phyloP scores from a whole-genome alignment of 768 basidiomycete species.

The Omphalotus guepiniiformis region DNA sequence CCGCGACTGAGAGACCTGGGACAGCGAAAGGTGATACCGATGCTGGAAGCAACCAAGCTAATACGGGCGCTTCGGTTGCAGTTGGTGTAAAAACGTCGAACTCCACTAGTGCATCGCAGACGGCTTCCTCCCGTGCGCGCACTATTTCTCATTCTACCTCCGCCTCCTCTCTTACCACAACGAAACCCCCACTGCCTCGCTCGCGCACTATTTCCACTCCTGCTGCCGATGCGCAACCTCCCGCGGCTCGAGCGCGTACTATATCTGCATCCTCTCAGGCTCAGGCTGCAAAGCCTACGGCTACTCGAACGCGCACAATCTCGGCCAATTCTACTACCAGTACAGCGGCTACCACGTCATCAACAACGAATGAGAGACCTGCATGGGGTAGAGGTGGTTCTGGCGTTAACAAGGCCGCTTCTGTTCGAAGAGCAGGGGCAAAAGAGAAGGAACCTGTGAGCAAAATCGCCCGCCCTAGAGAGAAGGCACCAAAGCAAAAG shows the following conservation, averaged over 20 bases:
- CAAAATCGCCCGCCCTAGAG: no score
- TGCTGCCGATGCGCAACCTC: neutral
- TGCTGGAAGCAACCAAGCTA: no score
- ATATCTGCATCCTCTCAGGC: no score
- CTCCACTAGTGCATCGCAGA: neutral
- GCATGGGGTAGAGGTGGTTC: neutral
- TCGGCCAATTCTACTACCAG: neutral
- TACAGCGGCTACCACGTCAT: neutral
- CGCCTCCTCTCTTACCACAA: neutral
- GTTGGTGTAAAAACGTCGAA: neutral
- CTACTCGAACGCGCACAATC: neutral
- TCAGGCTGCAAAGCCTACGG: neutral
- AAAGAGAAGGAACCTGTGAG: no score
- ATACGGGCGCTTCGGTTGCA: no score
- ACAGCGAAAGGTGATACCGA: no score
- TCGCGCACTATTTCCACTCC: conserved; percentile 1
- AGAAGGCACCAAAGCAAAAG: conserved; percentile 1
- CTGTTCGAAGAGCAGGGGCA: no score
- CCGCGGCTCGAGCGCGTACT: no score
- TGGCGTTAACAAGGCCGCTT: no score
- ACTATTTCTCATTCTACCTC: neutral
- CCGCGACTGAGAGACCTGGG: no score
- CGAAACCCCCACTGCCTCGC: neutral
- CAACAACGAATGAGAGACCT: neutral
- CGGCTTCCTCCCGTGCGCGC: conserved; percentile 4